Base-by-base conservation (phyloP, 1,139 yeast genomes). In the Candida sojae region DNA sequence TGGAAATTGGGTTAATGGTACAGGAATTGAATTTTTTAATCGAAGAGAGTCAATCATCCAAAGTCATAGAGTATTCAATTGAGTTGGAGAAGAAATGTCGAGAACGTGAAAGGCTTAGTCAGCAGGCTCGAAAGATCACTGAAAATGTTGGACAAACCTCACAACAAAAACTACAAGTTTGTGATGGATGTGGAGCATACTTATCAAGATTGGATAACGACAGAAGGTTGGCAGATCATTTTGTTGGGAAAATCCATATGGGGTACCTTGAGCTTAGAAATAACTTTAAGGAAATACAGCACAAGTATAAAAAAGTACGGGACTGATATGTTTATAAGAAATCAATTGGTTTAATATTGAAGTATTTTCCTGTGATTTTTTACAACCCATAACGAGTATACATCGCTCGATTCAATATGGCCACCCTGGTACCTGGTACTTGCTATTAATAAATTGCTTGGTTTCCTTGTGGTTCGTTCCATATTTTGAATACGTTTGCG, bases 111-210 rank as follows among this genome's bases (percentile, higher is more conserved):
- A 68, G 63, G 17, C 67, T 83, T 23, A 78, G 83, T 0, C 80
- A 78, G 45, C 73, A 73, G 42, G 84, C 89, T 9, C 68, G 88
- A 40, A 74, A 69, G 33, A 69, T 87, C 1, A 79, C 87, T 7
- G 96, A 89, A 50, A 86, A 83, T 56, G 80, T 86, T 6, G 96
- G 96, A 1, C 96, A 88, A 55, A 81, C 92, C 4, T 89, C 96
- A 1, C 96, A 88, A 61, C 98, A 92, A 59, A 88, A 88, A 62
- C 73, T 92, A 45, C 97, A 91, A 64, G 96, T 90, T 0, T 93
- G 99, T 68, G 88, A 83, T 56, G 84, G 83, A 2, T 93, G 99
- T 69, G 97, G 97, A 0, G 97, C 97, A 0, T 90, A 86, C 62
- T 72, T 93, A 48, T 88, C 96, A 4, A 74, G 96, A 51, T 72